Conservation (phyloP, 768 basidiomycete species). For the Suillus tomentosus region DNA sequence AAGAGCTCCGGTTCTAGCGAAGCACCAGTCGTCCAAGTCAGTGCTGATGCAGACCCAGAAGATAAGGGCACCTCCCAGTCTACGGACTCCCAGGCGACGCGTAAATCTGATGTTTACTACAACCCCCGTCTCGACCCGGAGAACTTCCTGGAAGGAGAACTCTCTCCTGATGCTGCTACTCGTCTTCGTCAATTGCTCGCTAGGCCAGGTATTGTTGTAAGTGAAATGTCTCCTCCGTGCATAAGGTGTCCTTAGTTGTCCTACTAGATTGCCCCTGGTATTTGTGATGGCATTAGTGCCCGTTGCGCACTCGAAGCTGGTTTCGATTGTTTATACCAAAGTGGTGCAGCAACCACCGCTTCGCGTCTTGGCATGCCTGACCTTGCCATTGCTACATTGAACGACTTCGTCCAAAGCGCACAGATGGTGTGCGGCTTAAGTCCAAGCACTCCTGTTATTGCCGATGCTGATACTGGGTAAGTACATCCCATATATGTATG, state of each 20-base stretch:
- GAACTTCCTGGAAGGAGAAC: conserved; percentile 68
- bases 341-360: conserved; percentile 80
- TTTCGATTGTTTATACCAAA: conserved; percentile 77
- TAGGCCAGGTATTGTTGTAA: conserved; percentile 74
- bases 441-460: conserved; percentile 70
- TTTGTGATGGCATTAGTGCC: conserved; percentile 80
- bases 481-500: conserved; percentile 9
- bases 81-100: conserved; percentile 14
- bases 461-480: conserved; percentile 79
- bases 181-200: conserved; percentile 70
- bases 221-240: conserved; percentile 23
- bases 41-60: conserved; percentile 14
- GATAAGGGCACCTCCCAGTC: not conserved
- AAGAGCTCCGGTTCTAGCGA: conserved; percentile 18
- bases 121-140: conserved; percentile 70
- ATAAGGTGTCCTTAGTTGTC: conserved; percentile 8
- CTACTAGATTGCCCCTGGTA: conserved; percentile 68
- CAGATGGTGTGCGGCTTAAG: conserved; percentile 70
- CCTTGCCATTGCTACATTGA: conserved; percentile 74
- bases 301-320: conserved; percentile 80
- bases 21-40: not conserved
- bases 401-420: conserved; percentile 72
- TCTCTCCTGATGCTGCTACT: conserved; percentile 69
- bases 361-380: conserved; percentile 80
- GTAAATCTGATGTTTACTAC: conserved; percentile 46